These are phyloP conservation scores for Botrytis aclada DNA, from an alignment of 2,329 filamentous ascomycete genomes.

Conservation along the genomic window DNA sequence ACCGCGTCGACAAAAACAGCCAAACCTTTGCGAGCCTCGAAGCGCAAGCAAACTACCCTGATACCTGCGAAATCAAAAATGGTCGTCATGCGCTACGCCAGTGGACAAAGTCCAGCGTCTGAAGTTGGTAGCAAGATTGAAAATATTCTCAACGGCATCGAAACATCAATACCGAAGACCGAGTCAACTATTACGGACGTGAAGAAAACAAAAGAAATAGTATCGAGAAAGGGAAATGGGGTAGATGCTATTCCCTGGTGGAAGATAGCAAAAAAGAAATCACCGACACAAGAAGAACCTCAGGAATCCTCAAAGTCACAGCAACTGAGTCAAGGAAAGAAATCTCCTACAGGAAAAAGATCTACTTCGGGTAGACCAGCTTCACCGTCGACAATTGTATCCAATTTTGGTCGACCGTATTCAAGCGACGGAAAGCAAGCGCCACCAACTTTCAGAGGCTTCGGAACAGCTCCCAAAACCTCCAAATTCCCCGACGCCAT, in stretches of 20 bases:
- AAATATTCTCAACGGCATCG: conserved; percentile 50
- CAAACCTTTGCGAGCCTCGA: conserved; percentile 6
- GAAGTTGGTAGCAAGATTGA: conserved; percentile 60
- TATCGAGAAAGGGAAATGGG: conserved; percentile 2
- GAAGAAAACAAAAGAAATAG: conserved; percentile 1
- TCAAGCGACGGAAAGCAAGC: conserved; percentile 38
- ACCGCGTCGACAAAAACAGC: background rate
- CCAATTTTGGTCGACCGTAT: background rate
- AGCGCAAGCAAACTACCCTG: background rate
- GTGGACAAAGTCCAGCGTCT: conserved; percentile 44
- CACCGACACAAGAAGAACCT: background rate
- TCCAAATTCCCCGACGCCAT: conserved; percentile 63
- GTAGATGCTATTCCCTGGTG: conserved; percentile 19
- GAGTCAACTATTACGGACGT: background rate
- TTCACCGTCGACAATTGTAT: conserved; percentile 16
- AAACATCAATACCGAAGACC: background rate
- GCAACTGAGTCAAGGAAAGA: background rate
- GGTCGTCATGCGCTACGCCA: conserved; percentile 59
- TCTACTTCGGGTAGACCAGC: background rate
- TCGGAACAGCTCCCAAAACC: conserved; percentile 30
- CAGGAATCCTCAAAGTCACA: conserved; percentile 10
- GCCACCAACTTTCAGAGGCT: conserved; percentile 26
- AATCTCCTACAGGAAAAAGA: background rate
- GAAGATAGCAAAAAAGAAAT: conserved; percentile 19
- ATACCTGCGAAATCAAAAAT: conserved; percentile 39